phyloP scores from a whole-genome alignment of 1,284 basidiomycete species.

The Agaricales sp. region DNA sequence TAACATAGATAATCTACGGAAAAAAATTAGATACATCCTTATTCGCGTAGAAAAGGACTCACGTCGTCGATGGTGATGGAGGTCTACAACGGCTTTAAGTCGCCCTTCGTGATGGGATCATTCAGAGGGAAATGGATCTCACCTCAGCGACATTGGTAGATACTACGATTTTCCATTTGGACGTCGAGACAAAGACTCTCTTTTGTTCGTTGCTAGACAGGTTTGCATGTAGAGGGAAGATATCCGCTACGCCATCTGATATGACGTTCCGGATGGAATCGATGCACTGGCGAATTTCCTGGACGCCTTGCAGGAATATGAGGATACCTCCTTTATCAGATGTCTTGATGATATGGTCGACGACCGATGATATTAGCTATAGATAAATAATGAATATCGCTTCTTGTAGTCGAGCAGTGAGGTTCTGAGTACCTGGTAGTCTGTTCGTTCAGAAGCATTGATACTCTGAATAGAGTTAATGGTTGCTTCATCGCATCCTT shows the following conservation, averaged over 20 bases:
- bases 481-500: slow-evolving; percentile 43
- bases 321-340: slow-evolving; percentile 61
- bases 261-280: slow-evolving; percentile 43
- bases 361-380: slow-evolving; percentile 60
- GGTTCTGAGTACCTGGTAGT: slow-evolving; percentile 48
- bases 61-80: slow-evolving; percentile 93
- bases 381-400: not conserved
- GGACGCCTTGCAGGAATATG: slow-evolving; percentile 83
- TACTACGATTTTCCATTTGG: slow-evolving; percentile 78
- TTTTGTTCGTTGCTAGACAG: slow-evolving; percentile 80
- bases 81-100: slow-evolving; percentile 44
- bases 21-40: not conserved
- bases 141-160: slow-evolving; percentile 87
- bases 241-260: slow-evolving; percentile 34
- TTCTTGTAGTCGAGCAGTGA: not conserved
- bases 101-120: slow-evolving; percentile 2
- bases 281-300: slow-evolving; percentile 80
- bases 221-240: slow-evolving; percentile 87
- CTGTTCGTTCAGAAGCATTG: slow-evolving; percentile 54
- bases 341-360: slow-evolving; percentile 54
- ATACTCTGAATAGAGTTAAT: slow-evolving; percentile 54
- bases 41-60: not conserved
- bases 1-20: slow-evolving; percentile 49
- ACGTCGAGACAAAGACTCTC: slow-evolving; percentile 58
- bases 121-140: slow-evolving; percentile 2